Evolutionary conservation across 371 early-diverging fungal species (phyloP), one percentile per base, ranked within the genome.

Genomic region (Syncephalastrum sp.): DNA sequence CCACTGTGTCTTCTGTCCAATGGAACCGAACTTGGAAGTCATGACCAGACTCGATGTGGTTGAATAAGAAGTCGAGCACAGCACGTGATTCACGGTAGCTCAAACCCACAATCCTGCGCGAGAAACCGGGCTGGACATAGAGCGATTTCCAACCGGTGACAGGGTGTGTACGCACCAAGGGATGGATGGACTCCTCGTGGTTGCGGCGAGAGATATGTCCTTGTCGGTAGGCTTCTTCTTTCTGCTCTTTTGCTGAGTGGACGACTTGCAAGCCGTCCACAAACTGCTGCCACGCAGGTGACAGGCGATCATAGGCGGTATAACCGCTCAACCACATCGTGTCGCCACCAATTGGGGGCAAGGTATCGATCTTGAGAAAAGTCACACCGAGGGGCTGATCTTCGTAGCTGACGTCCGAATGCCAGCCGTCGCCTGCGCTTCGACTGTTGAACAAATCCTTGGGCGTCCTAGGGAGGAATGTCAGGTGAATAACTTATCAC

Each of bases 121-220:
- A 85, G 59, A 87, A 87, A 29, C 67, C 82, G 15, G 74, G 74
- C 67, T 85, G 85, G 51, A 83, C 79, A 59, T 60, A 88, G 42
- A 88, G 62, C 16, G 82, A 52, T 60, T 86, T 87, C 84, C 84
- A 84, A 27, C 85, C 83, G 7, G 89, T 87, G 42, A 88, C 82
- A 41, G 89, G 89, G 60, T 88, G 84, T 15, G 86, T 86, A 51
- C 89, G 81, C 5, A 88, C 55, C 4, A 86, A 60, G 10, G 87
- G 89, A 48, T 87, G 87, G 5, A 48, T 47, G 15, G 72, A 59
- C 53, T 67, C 78, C 61, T 68, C 74, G 43, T 61, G 49, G 16
- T 68, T 70, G 45, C 82, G 74, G 50, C 82, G 82, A n/a, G 78
- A 54, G 44, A 66, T 59, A 51, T 69, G 70, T 12, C 72, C 75